Percentiles rank a stretch among this genome's conserved stretches.
Conservation (phyloP, 2,329 filamentous ascomycete species). For the Hypoxylon sp. region DNA sequence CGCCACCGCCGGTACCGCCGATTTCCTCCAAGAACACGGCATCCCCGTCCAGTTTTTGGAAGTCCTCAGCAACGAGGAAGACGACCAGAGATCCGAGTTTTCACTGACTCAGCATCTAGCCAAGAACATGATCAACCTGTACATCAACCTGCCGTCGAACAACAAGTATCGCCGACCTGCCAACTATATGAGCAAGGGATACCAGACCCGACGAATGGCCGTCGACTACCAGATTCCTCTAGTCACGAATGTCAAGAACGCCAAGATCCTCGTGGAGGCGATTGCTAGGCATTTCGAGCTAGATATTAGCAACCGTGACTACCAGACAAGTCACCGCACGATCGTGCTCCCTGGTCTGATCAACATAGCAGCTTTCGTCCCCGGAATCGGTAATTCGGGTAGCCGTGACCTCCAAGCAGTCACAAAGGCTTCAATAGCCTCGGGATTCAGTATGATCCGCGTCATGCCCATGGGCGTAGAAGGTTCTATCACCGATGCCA, state of each 20-base stretch:
- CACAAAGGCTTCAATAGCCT: conserved; percentile 75
- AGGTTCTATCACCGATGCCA: conserved; percentile 75
- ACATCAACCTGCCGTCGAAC: conserved; percentile 99
- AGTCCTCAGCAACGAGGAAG: conserved; percentile 77
- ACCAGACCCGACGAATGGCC: conserved; percentile 95
- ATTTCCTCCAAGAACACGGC: conserved; percentile 93
- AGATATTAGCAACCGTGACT: conserved; percentile 83
- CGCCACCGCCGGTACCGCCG: conserved; percentile 93
- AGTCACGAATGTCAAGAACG: conserved; percentile 99
- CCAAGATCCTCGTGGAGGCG: conserved; percentile 95
- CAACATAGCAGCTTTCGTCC: conserved; percentile 82
- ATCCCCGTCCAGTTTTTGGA: conserved; percentile 94
- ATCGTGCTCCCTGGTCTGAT: conserved; percentile 77
- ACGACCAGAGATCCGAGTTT: conserved; percentile 92
- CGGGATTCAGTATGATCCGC: conserved; percentile 82
- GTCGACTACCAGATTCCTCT: conserved; percentile 96
- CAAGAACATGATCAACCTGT: conserved; percentile 97
- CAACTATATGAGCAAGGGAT: conserved; percentile 98
- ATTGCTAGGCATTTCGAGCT: conserved; percentile 89
- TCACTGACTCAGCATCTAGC: conserved; percentile 95
- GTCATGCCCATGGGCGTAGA: conserved; percentile 79
- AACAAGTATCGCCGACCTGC: conserved; percentile 96
- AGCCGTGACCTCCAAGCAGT: conserved; percentile 74
- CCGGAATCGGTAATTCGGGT: conserved; percentile 69
- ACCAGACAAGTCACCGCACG: conserved; percentile 86